Evolutionary conservation across 768 basidiomycete genomes (phyloP).

Genomic region (Boletales sp.): DNA sequence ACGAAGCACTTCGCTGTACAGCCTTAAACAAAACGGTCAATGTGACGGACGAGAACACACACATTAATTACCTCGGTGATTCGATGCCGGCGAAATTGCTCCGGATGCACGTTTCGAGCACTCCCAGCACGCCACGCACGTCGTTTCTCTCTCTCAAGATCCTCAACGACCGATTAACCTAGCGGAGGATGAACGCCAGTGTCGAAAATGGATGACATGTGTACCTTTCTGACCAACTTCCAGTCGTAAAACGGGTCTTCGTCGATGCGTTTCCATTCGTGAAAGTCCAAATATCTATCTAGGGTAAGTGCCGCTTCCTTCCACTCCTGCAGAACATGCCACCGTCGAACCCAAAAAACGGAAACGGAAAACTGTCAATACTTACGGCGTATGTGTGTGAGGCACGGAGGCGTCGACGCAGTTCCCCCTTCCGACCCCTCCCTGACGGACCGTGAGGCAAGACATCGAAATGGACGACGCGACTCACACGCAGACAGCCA

Average conservation of each 20-base stretch:
- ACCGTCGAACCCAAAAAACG: not conserved
- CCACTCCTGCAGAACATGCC: slow-evolving; percentile 63
- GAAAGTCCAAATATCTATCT: slow-evolving; percentile 80
- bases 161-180: slow-evolving; percentile 74
- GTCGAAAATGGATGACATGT: not conserved
- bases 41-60: not conserved
- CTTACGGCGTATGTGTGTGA: slow-evolving; percentile 71
- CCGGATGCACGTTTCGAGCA: slow-evolving; percentile 86
- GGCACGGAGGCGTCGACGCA: slow-evolving; percentile 72
- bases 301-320: slow-evolving; percentile 72
- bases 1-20: slow-evolving; percentile 76
- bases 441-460: slow-evolving; percentile 42
- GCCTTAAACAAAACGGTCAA: slow-evolving; percentile 37
- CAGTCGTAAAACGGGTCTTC: slow-evolving; percentile 93
- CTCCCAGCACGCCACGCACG: slow-evolving; percentile 80
- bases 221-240: slow-evolving; percentile 75
- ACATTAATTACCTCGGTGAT: slow-evolving; percentile 56
- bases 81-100: slow-evolving; percentile 94
- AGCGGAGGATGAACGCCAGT: not conserved
- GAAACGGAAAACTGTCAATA: not conserved
- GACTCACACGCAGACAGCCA: slow-evolving; percentile 82
- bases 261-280: slow-evolving; percentile 86
- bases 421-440: slow-evolving; percentile 77
- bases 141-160: slow-evolving; percentile 74
- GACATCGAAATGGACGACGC: not conserved